Base-by-base conservation (phyloP, 371 early-diverging fungal species). In the Smittium culicis region DNA sequence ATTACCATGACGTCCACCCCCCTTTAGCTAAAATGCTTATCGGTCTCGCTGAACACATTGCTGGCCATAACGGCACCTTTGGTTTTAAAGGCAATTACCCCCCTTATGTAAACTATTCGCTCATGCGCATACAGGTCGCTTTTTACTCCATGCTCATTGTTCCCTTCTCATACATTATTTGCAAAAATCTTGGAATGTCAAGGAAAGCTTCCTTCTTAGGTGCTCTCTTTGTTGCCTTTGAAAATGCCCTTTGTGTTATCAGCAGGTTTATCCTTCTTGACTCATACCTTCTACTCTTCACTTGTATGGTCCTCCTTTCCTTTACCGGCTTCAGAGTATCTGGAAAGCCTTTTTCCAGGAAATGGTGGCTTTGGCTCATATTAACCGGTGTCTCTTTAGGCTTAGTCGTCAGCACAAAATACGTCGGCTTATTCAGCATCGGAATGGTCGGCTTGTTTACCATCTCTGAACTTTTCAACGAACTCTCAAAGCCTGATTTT, bases 1-100 rank as follows among this genome's bases (percentile, higher is more conserved):
- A 98, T 77, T 88, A 99, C 76, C 95, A 95, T 77, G 99, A 99
- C 79, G 99, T 99, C 2, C 99, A 99, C 81, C 99, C 99, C 58
- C 99, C 99, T 1, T 85, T 99, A 56, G 99, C 99, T 34, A 99
- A 99, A 78, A 92, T 99, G 82, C 81, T 99, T 27, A 88, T 94
- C 25, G 99, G 94, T 1, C 77, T 99, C 5, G 86, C 94, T 20
- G 99, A 94, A 60, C 77, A 85, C 55, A 56, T 99, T 28, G 91
- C 88, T 29, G 90, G 93, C 5, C 96, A 94, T 73, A 79, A 94
- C 74, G 93, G 93, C 17, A 79, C 85, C 0, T 99, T 95, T 73
- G 80, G 77, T 0, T 99, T 99, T 71, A 88, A 91, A 61, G 93
- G 93, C 34, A 72, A 70, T 20, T 99, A 96, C 77, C 98, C 99